Percentiles rank a stretch among this genome's conserved stretches.
These are phyloP conservation scores for Acanthamoeba royreba DNA, from an alignment of 208 protist species.

Conservation along the genomic window DNA sequence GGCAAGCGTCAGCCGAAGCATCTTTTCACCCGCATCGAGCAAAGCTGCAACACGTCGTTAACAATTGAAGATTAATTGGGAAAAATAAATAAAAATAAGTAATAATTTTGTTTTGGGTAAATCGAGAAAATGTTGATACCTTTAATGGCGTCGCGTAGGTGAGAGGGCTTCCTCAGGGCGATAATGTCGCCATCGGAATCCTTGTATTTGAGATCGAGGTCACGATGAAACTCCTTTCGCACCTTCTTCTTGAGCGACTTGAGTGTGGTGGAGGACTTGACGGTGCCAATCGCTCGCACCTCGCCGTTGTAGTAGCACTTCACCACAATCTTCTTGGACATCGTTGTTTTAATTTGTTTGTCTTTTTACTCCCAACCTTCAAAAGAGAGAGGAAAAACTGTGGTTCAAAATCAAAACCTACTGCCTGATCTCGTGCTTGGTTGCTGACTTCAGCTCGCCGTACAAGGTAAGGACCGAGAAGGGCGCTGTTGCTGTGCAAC, in stretches of 20 bases:
- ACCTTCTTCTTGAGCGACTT: background rate
- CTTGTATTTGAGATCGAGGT: constrained; percentile 36
- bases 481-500: no score
- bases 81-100: background rate
- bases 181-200: background rate
- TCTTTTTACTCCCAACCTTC: no score
- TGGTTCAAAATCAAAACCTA: no score
- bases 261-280: background rate
- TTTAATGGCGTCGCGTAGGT: background rate
- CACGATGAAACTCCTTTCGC: constrained; percentile 11
- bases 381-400: no score
- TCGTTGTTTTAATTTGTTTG: background rate
- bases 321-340: background rate
- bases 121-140: no score
- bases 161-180: background rate
- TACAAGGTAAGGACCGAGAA: no score
- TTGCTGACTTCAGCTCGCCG: no score
- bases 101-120: background rate
- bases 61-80: no score
- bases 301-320: constrained; percentile 5
- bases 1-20: background rate
- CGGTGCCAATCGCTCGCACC: background rate
- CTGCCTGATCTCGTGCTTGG: no score
- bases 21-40: background rate
- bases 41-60: no score